Percentiles rank a stretch among this genome's conserved stretches.
Evolutionary conservation across 441 rosid genomes (phyloP).

Genomic region (Croton setiger): DNA sequence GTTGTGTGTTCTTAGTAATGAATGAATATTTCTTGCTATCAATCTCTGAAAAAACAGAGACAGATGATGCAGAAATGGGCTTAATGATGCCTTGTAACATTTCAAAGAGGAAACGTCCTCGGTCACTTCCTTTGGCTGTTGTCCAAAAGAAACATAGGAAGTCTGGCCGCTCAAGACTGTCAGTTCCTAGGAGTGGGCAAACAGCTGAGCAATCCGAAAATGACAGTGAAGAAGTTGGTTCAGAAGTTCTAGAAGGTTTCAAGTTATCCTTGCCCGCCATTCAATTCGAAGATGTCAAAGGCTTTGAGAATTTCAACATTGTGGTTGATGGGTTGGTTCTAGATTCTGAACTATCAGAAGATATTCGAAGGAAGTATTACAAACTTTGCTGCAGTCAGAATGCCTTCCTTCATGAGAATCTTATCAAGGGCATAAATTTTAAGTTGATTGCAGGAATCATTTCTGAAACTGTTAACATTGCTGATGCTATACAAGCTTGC

Average conservation of each 20-base stretch:
- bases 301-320: conserved; percentile 46
- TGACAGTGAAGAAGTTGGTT: conserved; percentile 65
- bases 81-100: conserved; percentile 17
- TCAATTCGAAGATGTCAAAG: conserved; percentile 40
- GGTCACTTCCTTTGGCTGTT: conserved; percentile 45
- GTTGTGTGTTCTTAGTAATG: conserved; percentile 7
- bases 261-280: conserved; percentile 39
- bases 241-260: conserved; percentile 63
- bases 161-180: conserved; percentile 27
- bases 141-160: conserved; percentile 42
- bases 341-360: conserved; percentile 54
- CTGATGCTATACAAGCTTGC: conserved; percentile 54
- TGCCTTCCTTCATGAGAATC: conserved; percentile 51
- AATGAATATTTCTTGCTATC: conserved; percentile 14
- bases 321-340: conserved; percentile 43
- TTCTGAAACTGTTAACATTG: conserved; percentile 51
- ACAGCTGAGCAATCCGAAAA: conserved; percentile 50
- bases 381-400: conserved; percentile 55
- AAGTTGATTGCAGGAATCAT: conserved; percentile 50
- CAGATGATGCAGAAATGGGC: conserved; percentile 27
- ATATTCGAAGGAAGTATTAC: conserved; percentile 47
- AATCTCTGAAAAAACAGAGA: conserved; percentile 14
- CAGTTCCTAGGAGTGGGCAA: conserved; percentile 28
- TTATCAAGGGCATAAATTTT: conserved; percentile 45
- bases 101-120: conserved; percentile 40